Percentiles rank a stretch among this genome's conserved stretches.
These are phyloP conservation scores for Detonula confervacea DNA, from an alignment of 352 stramenopile species.

Conservation along the genomic window DNA sequence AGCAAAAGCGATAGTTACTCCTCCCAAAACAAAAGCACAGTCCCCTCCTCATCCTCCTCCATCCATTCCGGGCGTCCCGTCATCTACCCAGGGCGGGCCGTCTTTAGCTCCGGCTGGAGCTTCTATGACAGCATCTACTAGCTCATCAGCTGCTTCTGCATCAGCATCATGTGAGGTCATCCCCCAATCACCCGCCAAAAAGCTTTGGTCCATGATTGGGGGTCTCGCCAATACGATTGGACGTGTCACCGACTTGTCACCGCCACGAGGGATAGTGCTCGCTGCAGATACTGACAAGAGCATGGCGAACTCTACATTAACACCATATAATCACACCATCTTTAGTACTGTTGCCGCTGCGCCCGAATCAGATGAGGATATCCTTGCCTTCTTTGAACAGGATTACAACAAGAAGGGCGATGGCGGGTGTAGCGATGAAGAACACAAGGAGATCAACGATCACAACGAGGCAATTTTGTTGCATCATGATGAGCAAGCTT, in stretches of 20 bases:
- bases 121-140: too few species aligned
- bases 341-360: neutral
- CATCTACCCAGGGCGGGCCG: neutral
- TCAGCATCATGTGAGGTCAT: neutral
- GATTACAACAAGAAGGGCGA: slow-evolving; percentile 1
- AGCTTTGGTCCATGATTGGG: neutral
- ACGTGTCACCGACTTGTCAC: neutral
- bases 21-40: too few species aligned
- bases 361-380: neutral
- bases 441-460: slow-evolving; percentile 1
- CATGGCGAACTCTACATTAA: neutral
- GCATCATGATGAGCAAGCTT: neutral
- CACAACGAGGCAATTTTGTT: neutral
- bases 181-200: neutral
- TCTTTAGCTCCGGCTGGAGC: neutral
- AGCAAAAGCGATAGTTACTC: too few species aligned
- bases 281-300: neutral
- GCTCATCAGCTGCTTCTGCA: neutral
- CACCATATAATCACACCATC: neutral
- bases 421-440: slow-evolving; percentile 22
- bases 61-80: neutral
- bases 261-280: neutral
- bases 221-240: neutral
- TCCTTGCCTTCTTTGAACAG: neutral
- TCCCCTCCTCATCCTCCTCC: too few species aligned